Evolutionary conservation across 768 basidiomycete species (phyloP).

Genomic region (Leccinum obscurum): DNA sequence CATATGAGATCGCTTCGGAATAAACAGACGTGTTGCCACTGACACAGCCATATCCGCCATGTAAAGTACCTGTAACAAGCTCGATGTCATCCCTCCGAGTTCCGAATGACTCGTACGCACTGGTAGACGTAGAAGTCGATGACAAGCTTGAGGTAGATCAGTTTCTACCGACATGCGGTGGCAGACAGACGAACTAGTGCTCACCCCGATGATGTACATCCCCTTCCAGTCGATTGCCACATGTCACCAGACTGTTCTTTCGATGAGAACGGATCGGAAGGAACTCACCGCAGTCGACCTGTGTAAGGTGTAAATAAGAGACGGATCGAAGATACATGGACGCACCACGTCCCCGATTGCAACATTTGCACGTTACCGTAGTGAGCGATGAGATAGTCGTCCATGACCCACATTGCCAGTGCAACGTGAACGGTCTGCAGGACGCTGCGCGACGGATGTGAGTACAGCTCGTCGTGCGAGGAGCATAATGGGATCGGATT

Average conservation of each 20-base stretch:
- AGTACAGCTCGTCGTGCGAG: background rate
- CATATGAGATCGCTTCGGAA: conserved; percentile 1
- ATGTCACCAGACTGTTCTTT: background rate
- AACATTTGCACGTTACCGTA: conserved; percentile 16
- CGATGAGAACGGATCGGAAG: background rate
- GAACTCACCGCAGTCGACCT: conserved; percentile 23
- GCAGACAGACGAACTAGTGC: background rate
- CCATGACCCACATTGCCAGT: conserved; percentile 25
- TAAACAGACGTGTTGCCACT: conserved; percentile 1
- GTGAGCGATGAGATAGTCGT: conserved; percentile 23
- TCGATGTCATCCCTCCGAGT: background rate
- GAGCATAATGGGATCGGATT: background rate
- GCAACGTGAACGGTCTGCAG: conserved; percentile 25
- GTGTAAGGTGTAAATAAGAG: background rate
- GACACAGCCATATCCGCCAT: conserved; percentile 32
- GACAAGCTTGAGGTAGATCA: conserved; percentile 20
- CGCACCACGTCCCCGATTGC: conserved; percentile 23
- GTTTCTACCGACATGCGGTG: background rate
- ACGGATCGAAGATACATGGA: background rate
- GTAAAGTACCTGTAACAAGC: conserved; percentile 25
- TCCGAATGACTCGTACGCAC: conserved; percentile 8
- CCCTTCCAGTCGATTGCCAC: conserved; percentile 7
- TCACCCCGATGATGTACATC: conserved; percentile 26
- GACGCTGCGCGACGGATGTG: conserved; percentile 9
- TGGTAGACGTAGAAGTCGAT: conserved; percentile 31